Evolutionary conservation across 371 early-diverging fungal species (phyloP).

Genomic region (Rhizopus arrhizus): DNA sequence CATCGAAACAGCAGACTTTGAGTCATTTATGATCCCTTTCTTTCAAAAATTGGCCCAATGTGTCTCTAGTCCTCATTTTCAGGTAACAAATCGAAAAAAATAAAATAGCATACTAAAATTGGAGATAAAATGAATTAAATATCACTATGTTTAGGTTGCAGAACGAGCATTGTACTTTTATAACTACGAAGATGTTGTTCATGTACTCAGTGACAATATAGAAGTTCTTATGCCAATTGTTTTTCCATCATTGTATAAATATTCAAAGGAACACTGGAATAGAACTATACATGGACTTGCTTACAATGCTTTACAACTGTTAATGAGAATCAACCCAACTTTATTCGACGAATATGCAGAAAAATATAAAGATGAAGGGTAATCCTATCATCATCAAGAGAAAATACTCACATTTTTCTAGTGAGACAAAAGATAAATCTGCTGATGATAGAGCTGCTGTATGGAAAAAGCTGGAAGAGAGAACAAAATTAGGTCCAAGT

Average conservation of each 20-base stretch:
- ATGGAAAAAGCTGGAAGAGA: too few relatives aligned
- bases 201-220: conserved; percentile 87
- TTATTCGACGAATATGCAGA: conserved; percentile 89
- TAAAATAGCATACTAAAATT: neutral
- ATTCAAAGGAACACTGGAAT: conserved; percentile 97
- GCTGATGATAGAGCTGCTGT: too few relatives aligned
- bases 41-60: conserved; percentile 91
- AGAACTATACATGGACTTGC: conserved; percentile 93
- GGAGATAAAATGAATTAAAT: neutral
- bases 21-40: conserved; percentile 83
- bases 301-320: conserved; percentile 88
- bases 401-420: neutral
- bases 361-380: conserved; percentile 66
- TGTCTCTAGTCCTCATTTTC: conserved; percentile 94
- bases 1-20: conserved; percentile 87
- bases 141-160: conserved; percentile 67
- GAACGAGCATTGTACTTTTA: conserved; percentile 96
- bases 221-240: conserved; percentile 89
- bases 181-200: conserved; percentile 96
- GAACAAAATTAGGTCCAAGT: too few relatives aligned
- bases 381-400: neutral
- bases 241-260: conserved; percentile 86
- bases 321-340: conserved; percentile 89
- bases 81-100: conserved; percentile 56
- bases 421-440: too few relatives aligned